Base-by-base conservation (phyloP, 2,329 filamentous ascomycete genomes). In the Ophiosphaerella narmari region DNA sequence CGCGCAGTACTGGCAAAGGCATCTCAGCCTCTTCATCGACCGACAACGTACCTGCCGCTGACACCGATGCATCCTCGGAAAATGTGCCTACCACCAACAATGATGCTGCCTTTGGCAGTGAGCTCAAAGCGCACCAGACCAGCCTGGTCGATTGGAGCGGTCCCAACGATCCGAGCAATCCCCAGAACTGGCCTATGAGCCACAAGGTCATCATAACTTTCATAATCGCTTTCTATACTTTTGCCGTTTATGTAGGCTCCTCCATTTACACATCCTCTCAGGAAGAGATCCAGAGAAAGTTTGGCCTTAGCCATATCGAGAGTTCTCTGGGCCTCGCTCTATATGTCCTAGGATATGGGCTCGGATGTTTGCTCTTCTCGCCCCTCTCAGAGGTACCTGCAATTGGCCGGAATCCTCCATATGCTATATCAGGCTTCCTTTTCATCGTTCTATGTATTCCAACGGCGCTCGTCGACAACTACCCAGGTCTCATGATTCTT, bases 391-490 rank as follows among this genome's bases (percentile, higher is more conserved):
- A 90, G 70, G 80, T 90, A 16, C 85, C 86, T 0, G 70, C 77
- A 23, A 79, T 89, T 36, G 87, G 88, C 5, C 78, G 87, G 13
- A 89, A 86, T 59, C 82, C 83, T 0, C 80, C 86, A 6, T 90
- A 90, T 67, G 80, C 87, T n/a, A 68, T 81, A 49, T 86, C 86
- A 4, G 86, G 89, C 73, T 80, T 82, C 51, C 71, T 89, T 12
- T 90, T 89, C 68, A 81, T 87, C 45, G 78, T 89, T 54, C 70
- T 90, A 13, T 85, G 80, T 13, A 80, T 90, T 31, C 86, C 86
- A 0, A 83, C 85, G 0, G 82, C 85, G 0, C 67, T 89, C 1
- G 83, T 83, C 2, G 67, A 80, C 42, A 87, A 85, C 72, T 87
- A 83, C 47, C 73, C 81, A 0, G 84, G 84, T 1, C 75, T 90